Base-by-base conservation (phyloP, 495 filamentous ascomycete species). In the Ascodesmis nigricans region DNA sequence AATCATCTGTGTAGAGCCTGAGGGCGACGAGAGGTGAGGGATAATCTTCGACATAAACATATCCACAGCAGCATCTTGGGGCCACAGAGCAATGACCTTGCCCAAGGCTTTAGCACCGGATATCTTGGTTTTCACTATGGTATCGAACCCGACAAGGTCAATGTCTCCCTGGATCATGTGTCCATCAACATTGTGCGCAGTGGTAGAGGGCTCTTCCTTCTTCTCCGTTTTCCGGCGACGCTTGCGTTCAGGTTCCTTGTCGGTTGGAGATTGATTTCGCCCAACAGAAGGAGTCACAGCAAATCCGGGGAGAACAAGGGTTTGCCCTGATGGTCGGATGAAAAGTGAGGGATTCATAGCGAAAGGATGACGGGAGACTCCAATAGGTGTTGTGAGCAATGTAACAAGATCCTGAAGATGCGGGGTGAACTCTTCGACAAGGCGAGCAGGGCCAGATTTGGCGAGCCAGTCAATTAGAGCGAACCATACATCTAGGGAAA, bases 111-210 rank as follows among this genome's bases (percentile, higher is more conserved):
- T 67, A 13, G 82, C 76, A 4, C 82, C 78, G 47, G 69, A 75
- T 23, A 91, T 73, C 52, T 82, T 81, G 4, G 83, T 91, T 43
- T 83, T 68, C 35, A 93, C 64, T 46, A 97, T 66, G 3, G 71
- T 73, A 36, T 97, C 90, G 31, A 73, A 61, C 29, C 90, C 83
- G 18, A 95, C 82, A 26, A 97, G 59, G 44, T 97, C 87, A 34
- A 93, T 73, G 49, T 97, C 87, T 27, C 87, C 87, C 46, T 81
- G 77, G 56, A 97, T 79, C 79, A 97, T 93, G 47, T 90, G 81
- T 11, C 80, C 87, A 50, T 97, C 87, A 22, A 97, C 79, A 52
- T 97, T 91, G 54, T 97, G 90, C 3, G 72, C 64, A 9, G 73
- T 71, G 0, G 67, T 50, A 17, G 66, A 57, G n/a, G 67, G 52